phyloP scores from a whole-genome alignment of 2,329 filamentous ascomycete species.

The Daldinia eschscholtzii region DNA sequence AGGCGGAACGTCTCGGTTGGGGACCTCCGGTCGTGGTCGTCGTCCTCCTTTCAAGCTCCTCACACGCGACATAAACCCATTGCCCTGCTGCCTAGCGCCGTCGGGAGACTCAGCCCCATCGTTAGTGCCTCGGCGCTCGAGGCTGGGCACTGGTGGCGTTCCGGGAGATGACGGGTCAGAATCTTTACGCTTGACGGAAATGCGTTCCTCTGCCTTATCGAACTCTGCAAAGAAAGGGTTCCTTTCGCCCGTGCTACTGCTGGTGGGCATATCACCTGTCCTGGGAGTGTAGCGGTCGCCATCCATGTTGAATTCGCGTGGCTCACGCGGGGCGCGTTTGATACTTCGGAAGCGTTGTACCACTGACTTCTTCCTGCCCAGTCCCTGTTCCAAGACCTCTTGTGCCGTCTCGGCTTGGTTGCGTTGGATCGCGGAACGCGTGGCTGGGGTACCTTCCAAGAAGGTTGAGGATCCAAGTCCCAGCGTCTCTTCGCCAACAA shows the following conservation, averaged over 20 bases:
- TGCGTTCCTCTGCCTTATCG: conserved; percentile 66
- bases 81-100: conserved; percentile 58
- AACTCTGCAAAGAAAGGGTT: conserved; percentile 92
- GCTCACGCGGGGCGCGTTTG: conserved; percentile 75
- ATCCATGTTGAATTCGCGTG: conserved; percentile 67
- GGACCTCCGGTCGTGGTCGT: conserved; percentile 59
- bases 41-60: conserved; percentile 83
- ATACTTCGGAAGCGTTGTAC: conserved; percentile 92
- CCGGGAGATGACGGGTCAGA: conserved; percentile 53
- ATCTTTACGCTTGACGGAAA: conserved; percentile 59
- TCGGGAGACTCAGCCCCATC: conserved; percentile 64
- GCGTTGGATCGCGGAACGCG: conserved; percentile 81
- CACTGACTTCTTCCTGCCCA: conserved; percentile 93
- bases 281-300: conserved; percentile 56
- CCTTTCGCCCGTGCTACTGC: conserved; percentile 60
- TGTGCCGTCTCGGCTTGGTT: conserved; percentile 77
- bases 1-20: conserved; percentile 38
- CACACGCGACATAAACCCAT: conserved; percentile 81
- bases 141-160: conserved; percentile 62
- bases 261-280: conserved; percentile 56
- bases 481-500: conserved; percentile 86
- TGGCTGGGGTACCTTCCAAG: conserved; percentile 91
- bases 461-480: conserved; percentile 96
- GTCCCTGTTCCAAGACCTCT: conserved; percentile 65
- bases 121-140: conserved; percentile 75